Percentiles rank a stretch among this genome's conserved stretches.
phyloP scores from a whole-genome alignment of 164 flowering plant species.

The Dillenia suffruticosa region DNA sequence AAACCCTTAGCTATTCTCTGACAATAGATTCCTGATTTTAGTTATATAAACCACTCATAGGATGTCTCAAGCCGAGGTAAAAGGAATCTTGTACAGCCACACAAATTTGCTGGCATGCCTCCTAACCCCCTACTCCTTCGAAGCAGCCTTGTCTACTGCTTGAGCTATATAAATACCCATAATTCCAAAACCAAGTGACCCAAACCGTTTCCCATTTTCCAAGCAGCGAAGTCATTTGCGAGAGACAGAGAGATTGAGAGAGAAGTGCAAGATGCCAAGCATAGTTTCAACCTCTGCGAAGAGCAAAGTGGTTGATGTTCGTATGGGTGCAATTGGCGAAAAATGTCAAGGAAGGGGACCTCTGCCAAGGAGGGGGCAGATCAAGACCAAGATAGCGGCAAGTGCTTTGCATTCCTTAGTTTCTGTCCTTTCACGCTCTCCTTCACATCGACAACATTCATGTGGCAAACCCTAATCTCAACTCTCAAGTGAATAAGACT shows the following conservation, averaged over 20 bases:
- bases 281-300: slow-evolving; percentile 15
- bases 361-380: slow-evolving; percentile 53
- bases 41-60: too few species aligned
- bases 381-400: slow-evolving; percentile 52
- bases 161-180: slow-evolving; percentile 10
- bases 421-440: slow-evolving; percentile 33
- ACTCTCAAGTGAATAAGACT: neutral
- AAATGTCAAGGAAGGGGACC: slow-evolving; percentile 20
- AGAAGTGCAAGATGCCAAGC: neutral
- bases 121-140: slow-evolving; percentile 14
- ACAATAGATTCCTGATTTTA: too few species aligned
- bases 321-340: slow-evolving; percentile 13
- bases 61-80: slow-evolving; percentile 20
- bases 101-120: slow-evolving; percentile 32
- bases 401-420: slow-evolving; percentile 40
- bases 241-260: neutral
- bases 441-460: slow-evolving; percentile 18
- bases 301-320: slow-evolving; percentile 24
- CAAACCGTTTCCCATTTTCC: slow-evolving; percentile 1
- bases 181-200: neutral
- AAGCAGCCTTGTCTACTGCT: slow-evolving; percentile 3
- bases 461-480: slow-evolving; percentile 4
- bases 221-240: neutral
- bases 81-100: slow-evolving; percentile 30
- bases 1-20: too few species aligned